Evolutionary conservation across 2,329 filamentous ascomycete species (phyloP), one percentile per base, ranked within the genome.

Genomic region (Fusarium setosum): DNA sequence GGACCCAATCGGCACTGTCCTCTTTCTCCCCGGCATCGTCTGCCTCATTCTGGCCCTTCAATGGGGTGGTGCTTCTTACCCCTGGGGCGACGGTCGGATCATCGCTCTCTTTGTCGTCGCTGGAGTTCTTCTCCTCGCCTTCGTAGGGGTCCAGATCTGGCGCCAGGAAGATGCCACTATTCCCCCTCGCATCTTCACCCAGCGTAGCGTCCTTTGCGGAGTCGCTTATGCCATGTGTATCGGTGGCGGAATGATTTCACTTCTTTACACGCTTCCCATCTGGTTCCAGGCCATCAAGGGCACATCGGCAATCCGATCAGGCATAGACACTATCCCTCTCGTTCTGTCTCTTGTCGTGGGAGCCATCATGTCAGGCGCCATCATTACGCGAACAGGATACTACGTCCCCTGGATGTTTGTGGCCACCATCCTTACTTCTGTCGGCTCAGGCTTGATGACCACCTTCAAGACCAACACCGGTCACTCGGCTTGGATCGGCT

Each of bases 401-500:
- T 75, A 74, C 65, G 69, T 59, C 31, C 34, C 59, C 11, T 74
- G 79, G 61, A 76, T 80, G 72, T 74, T 82, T 9, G 67, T 75
- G 5, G 78, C 75, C 23, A 74, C 79, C 40, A 60, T 79, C 55
- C 66, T 78, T 42, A 75, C 68, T 62, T 64, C 81, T 35, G 73
- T 86, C 52, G 84, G 84, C 12, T 70, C 77, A 1, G 86, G 84
- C 6, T 77, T 88, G 34, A 78, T 88, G 59, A 84, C 83, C 0
- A 87, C 83, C 0, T 79, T 87, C 15, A 69, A 73, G 35, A 73
- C 82, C 4, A 66, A 77, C 62, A 86, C 82, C 10, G 74, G 78
- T 1, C 73, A 81, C 3, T 71, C 75, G 10, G 74, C 78, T 21
- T 88, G 86, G 86, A 83, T 88, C 59, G 84, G 84, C n/a, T 87